Base-by-base conservation (phyloP, 352 stramenopile species). In the Globisporangium megalacanthum region DNA sequence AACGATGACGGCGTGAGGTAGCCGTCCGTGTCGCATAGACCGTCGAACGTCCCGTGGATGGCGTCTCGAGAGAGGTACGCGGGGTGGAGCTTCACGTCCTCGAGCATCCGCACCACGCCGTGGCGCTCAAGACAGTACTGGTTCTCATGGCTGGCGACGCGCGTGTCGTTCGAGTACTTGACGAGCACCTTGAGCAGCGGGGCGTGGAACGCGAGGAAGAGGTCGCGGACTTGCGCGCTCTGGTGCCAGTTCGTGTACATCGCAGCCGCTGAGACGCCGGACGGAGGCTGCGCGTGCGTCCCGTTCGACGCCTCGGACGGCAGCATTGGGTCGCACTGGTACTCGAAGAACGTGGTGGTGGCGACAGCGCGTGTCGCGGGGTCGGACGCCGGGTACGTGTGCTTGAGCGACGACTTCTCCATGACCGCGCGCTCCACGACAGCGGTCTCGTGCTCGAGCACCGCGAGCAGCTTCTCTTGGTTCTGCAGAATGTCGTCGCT, bases 401-500 rank as follows among this genome's bases (percentile, higher is more conserved):
- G 76, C 49, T 88, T 90, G 20, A 88, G 66, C 19, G 76, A 84
- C n/a, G 78, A 62, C 52, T 91, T 88, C 50, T 89, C 81, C 77
- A 89, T 83, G n/a, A 91, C 77, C 0, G 81, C 79, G 5, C 79
- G 70, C 47, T 91, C 81, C 19, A 89, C 81, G 11, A 91, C 81
- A 17, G 79, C 81, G 8, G 81, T 91, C 55, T 91, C 81, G 41
- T 91, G 79, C 56, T 91, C 81, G 13, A 91, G 60, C 14, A 91
- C 66, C n/a, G 81, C 76, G 9, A 91, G 68, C 31, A 91, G 51
- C 36, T 91, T 91, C 49, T 91, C 81, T 54, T 89, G 81, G 42
- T 91, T 91, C 64, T 91, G 79, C 13, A 91, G 62, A 52, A 91
- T 91, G 17, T 89, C 81, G n/a, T 91, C 81, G 31, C 73, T 87